Percentiles rank a stretch among this genome's conserved stretches.
Evolutionary conservation across 257 asterid genomes (phyloP).

Genomic region (Fraxinus excelsior): DNA sequence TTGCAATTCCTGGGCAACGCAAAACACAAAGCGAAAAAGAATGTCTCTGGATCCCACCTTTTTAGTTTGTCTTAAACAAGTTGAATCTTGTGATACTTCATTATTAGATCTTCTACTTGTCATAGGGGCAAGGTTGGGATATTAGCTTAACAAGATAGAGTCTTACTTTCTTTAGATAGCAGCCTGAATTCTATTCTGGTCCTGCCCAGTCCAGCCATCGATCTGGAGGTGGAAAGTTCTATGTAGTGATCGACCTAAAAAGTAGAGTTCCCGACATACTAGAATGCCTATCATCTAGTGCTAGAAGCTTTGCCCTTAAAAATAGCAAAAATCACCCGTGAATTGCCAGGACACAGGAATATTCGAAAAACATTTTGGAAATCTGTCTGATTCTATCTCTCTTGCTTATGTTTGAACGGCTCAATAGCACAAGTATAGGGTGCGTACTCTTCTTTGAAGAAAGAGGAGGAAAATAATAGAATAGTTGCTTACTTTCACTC

Average conservation of each 20-base stretch:
- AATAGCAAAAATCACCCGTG: not conserved
- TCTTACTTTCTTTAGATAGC: not conserved
- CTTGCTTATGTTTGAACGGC: not conserved
- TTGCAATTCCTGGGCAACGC: not conserved
- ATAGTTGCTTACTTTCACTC: not conserved
- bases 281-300: not conserved
- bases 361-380: too few species aligned
- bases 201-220: not conserved
- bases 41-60: not conserved
- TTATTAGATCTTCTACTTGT: not conserved
- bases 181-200: not conserved
- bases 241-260: too few species aligned
- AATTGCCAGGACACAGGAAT: not conserved
- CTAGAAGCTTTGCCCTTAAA: not conserved
- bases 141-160: not conserved
- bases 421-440: not conserved
- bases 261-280: not conserved
- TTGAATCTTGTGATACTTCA: not conserved
- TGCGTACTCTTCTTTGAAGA: too few species aligned
- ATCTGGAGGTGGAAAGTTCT: not conserved
- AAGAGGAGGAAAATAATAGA: not conserved
- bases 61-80: too few species aligned
- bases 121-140: not conserved
- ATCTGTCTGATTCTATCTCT: not conserved
- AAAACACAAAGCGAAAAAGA: too few species aligned